A percentile compares a stretch with the other conserved stretches of the same genome.
These are phyloP conservation scores for Heliamphora exappendiculata DNA, from an alignment of 148 eudicot genomes.

Conservation along the genomic window DNA sequence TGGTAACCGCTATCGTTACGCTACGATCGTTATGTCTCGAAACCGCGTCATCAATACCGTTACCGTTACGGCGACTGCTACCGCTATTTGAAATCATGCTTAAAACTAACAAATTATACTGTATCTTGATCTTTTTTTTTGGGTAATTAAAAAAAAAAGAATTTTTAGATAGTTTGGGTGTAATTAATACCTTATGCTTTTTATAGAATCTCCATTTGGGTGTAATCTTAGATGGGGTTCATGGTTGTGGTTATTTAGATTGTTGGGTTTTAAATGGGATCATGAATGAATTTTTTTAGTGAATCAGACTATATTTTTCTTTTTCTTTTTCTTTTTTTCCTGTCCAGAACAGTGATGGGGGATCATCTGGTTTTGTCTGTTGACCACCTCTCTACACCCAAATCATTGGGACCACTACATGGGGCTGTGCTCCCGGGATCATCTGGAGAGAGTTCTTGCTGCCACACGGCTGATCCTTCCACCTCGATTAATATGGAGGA, in stretches of 20 bases:
- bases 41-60: too few relatives aligned
- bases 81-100: not conserved
- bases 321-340: too few relatives aligned
- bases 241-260: not conserved
- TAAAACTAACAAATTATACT: not conserved
- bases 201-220: not conserved
- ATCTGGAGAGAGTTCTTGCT: constrained; percentile 27
- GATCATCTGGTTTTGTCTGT: constrained; percentile 59
- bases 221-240: not conserved
- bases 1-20: too few relatives aligned
- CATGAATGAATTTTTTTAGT: constrained; percentile 8
- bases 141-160: too few relatives aligned
- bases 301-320: too few relatives aligned
- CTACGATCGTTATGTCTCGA: too few relatives aligned
- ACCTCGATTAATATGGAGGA: constrained; percentile 25
- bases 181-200: not conserved
- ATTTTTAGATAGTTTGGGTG: too few relatives aligned
- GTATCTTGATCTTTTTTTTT: not conserved
- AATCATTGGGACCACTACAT: constrained; percentile 27
- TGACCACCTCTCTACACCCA: constrained; percentile 35
- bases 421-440: constrained; percentile 32
- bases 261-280: not conserved
- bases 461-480: constrained; percentile 30
- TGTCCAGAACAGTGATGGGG: constrained; percentile 33
- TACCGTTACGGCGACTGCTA: too few relatives aligned